Conservation (phyloP, 148 eudicot species). For the Amaranthus palmeri region DNA sequence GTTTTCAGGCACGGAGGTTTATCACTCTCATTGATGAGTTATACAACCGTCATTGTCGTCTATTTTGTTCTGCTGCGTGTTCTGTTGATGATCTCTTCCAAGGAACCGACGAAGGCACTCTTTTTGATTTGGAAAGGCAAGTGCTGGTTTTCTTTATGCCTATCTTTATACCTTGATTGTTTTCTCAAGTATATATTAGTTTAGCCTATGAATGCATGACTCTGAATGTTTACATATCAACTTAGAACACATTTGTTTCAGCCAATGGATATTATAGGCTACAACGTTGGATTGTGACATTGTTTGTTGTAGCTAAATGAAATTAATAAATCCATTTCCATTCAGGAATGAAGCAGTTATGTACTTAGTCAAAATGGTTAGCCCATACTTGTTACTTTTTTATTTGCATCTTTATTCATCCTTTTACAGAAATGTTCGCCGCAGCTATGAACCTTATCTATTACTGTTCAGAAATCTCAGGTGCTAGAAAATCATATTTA, state of each 20-base stretch:
- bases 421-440: too few relatives aligned
- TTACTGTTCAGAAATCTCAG: too few relatives aligned
- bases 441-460: too few relatives aligned
- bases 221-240: neutral
- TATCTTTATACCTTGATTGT: neutral
- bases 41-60: constrained; percentile 87
- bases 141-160: constrained; percentile 25
- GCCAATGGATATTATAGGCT: neutral
- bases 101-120: constrained; percentile 92
- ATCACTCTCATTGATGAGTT: constrained; percentile 89
- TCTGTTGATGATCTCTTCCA: constrained; percentile 89
- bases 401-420: too few relatives aligned
- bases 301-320: neutral
- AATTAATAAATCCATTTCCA: neutral
- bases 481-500: too few relatives aligned
- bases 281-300: neutral
- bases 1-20: constrained; percentile 87
- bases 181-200: neutral
- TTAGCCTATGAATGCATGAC: neutral
- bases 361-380: too few relatives aligned
- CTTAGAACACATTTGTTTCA: neutral
- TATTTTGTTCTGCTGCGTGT: constrained; percentile 71
- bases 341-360: too few relatives aligned
- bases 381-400: too few relatives aligned
- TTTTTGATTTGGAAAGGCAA: constrained; percentile 89